Conservation (phyloP, 805 yeast species). For the Lipomyces lipofer region DNA sequence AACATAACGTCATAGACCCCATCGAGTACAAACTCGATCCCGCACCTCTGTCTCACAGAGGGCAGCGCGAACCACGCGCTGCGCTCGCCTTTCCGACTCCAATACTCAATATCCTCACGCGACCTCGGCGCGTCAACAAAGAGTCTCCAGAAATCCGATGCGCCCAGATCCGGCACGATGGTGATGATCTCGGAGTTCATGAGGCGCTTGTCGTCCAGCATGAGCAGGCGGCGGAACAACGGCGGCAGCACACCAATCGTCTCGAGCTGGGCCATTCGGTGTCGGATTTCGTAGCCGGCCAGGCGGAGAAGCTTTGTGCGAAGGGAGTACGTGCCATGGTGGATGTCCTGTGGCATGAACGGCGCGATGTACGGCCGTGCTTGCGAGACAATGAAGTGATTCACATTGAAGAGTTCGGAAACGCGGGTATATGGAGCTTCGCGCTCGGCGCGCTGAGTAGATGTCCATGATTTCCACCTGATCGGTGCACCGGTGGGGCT, state of each 20-base stretch:
- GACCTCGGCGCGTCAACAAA: slow-evolving; percentile 66
- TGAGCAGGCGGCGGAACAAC: slow-evolving; percentile 68
- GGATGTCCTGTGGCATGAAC: slow-evolving; percentile 74
- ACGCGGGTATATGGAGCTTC: slow-evolving; percentile 81
- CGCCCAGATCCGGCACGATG: slow-evolving; percentile 74
- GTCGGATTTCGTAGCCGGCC: slow-evolving; percentile 75
- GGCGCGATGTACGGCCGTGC: slow-evolving; percentile 96
- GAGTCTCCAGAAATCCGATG: slow-evolving; percentile 52
- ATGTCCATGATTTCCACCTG: slow-evolving; percentile 37
- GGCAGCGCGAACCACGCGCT: slow-evolving; percentile 93
- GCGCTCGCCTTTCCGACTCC: slow-evolving; percentile 87
- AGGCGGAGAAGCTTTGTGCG: slow-evolving; percentile 52
- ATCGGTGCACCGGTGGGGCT: slow-evolving; percentile 25
- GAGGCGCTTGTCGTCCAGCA: slow-evolving; percentile 75
- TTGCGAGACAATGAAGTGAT: slow-evolving; percentile 85
- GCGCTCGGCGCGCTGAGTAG: slow-evolving; percentile 28
- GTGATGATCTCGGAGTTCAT: slow-evolving; percentile 44
- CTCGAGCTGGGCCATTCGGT: slow-evolving; percentile 77
- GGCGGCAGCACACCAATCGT: slow-evolving; percentile 73
- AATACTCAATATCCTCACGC: slow-evolving; percentile 74
- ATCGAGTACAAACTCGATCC: slow-evolving; percentile 85
- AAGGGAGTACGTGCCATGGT: slow-evolving; percentile 53
- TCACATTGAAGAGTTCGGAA: slow-evolving; percentile 91
- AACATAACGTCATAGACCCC: slow-evolving; percentile 43
- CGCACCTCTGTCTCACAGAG: slow-evolving; percentile 79